Evolutionary conservation across 371 early-diverging fungal genomes (phyloP).

Genomic region (Umbelopsis sp.): DNA sequence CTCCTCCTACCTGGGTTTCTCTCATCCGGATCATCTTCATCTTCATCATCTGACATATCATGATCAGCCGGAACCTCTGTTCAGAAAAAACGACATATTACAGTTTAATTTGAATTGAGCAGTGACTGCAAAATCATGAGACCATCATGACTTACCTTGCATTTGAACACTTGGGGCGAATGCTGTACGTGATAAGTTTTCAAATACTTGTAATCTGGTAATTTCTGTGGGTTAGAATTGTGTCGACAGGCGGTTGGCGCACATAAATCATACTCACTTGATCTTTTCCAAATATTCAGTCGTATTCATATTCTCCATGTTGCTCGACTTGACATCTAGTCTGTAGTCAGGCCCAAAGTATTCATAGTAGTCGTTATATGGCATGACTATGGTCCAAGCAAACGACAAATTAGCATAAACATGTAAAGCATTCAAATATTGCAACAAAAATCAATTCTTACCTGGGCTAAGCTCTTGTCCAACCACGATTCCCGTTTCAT

Average conservation of each 20-base stretch:
- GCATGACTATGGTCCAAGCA: slow-evolving; percentile 64
- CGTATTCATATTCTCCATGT: slow-evolving; percentile 96
- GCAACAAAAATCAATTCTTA: slow-evolving; percentile 22
- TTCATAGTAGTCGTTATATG: slow-evolving; percentile 94
- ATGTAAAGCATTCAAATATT: slow-evolving; percentile 10
- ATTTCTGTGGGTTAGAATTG: not conserved
- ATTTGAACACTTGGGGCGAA: slow-evolving; percentile 97
- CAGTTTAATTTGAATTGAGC: not conserved
- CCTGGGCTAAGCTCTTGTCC: slow-evolving; percentile 72
- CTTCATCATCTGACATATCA: slow-evolving; percentile 53
- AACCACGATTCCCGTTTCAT: slow-evolving; percentile 94
- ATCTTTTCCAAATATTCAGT: slow-evolving; percentile 88
- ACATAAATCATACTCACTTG: slow-evolving; percentile 50
- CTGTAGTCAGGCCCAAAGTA: slow-evolving; percentile 95
- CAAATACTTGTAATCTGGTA: slow-evolving; percentile 74
- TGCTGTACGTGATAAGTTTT: slow-evolving; percentile 85
- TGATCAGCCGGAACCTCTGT: slow-evolving; percentile 13
- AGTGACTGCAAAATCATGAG: not conserved
- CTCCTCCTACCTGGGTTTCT: slow-evolving; percentile 50
- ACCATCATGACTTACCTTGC: slow-evolving; percentile 47
- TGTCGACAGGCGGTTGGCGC: not conserved
- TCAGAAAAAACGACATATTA: not conserved
- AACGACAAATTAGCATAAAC: not conserved
- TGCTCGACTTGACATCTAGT: slow-evolving; percentile 91
- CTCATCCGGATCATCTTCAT: slow-evolving; percentile 52